Percentiles rank a stretch among this genome's conserved stretches.
phyloP scores from a whole-genome alignment of 768 basidiomycete species.

The Lentinula sp. region DNA sequence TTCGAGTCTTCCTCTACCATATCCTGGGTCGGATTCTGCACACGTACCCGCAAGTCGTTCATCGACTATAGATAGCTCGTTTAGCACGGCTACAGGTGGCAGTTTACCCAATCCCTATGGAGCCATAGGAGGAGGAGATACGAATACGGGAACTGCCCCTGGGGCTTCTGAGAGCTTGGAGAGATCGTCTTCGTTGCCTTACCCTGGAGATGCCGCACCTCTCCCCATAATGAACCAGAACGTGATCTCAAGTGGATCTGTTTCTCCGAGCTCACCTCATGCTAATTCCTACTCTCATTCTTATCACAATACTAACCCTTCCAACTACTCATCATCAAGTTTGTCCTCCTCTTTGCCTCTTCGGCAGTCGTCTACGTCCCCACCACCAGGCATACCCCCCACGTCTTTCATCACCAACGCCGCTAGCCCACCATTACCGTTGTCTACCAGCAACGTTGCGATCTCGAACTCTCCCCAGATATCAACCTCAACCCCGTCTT shows the following conservation, averaged over 20 bases:
- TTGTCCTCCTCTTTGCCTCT: no score
- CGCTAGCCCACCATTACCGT: not conserved
- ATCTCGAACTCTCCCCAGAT: not conserved
- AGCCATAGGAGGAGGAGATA: not conserved
- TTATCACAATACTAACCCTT: no score
- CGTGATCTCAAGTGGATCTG: not conserved
- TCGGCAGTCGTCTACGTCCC: no score
- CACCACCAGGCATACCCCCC: not conserved
- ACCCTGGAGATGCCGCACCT: not conserved
- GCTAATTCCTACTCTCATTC: no score
- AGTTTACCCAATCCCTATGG: constrained; percentile 5
- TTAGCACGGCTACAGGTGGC: not conserved
- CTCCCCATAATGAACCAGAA: no score
- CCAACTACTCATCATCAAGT: no score
- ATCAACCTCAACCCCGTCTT: not conserved
- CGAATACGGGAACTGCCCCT: not conserved
- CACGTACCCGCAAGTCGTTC: not conserved
- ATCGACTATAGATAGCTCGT: not conserved
- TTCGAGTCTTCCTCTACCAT: not conserved
- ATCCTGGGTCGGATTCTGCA: not conserved
- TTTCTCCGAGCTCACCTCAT: not conserved
- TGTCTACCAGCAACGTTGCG: not conserved
- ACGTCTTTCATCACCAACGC: not conserved
- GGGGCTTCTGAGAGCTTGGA: not conserved
- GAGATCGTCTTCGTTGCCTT: not conserved